Evolutionary conservation across 192 early-diverging fungal genomes (phyloP).

Genomic region (Gryganskiella cystojenkinii): DNA sequence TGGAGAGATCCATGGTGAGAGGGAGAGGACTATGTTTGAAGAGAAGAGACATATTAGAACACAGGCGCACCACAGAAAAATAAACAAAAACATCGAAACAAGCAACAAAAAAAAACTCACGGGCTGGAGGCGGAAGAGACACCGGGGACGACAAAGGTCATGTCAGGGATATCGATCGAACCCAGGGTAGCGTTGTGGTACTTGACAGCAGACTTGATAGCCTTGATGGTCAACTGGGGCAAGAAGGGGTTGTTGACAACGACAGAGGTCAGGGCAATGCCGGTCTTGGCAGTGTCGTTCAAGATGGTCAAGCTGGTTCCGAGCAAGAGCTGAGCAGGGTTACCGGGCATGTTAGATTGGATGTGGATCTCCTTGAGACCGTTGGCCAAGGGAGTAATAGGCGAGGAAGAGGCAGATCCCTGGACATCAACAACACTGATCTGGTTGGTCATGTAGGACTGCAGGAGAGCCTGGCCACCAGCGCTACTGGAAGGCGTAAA

Average conservation of each 20-base stretch:
- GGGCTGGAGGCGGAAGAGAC: slow-evolving; percentile 37
- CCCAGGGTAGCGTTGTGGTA: slow-evolving; percentile 57
- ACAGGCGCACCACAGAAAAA: too few species aligned
- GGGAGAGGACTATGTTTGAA: slow-evolving; percentile 28
- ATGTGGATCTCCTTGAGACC: slow-evolving; percentile 58
- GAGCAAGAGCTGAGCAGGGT: slow-evolving; percentile 55
- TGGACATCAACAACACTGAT: slow-evolving; percentile 50
- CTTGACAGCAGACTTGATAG: slow-evolving; percentile 57
- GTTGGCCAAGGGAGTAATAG: slow-evolving; percentile 55
- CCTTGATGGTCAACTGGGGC: slow-evolving; percentile 58
- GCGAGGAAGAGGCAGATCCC: slow-evolving; percentile 56
- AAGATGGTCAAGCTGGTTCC: slow-evolving; percentile 54
- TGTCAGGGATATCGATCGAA: slow-evolving; percentile 57
- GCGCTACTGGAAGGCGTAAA: slow-evolving; percentile 58
- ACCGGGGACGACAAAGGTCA: slow-evolving; percentile 54
- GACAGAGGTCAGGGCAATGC: slow-evolving; percentile 57
- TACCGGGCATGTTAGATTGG: slow-evolving; percentile 59
- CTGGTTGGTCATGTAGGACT: slow-evolving; percentile 59
- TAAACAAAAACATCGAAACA: too few species aligned
- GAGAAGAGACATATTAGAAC: too few species aligned
- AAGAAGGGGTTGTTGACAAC: slow-evolving; percentile 66
- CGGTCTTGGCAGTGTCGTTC: slow-evolving; percentile 54
- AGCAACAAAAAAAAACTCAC: too few species aligned
- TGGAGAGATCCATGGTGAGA: slow-evolving; percentile 63
- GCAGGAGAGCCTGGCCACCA: slow-evolving; percentile 61